phyloP scores from a whole-genome alignment of 1,284 basidiomycete genomes.

The Tranzscheliella williamsii region DNA sequence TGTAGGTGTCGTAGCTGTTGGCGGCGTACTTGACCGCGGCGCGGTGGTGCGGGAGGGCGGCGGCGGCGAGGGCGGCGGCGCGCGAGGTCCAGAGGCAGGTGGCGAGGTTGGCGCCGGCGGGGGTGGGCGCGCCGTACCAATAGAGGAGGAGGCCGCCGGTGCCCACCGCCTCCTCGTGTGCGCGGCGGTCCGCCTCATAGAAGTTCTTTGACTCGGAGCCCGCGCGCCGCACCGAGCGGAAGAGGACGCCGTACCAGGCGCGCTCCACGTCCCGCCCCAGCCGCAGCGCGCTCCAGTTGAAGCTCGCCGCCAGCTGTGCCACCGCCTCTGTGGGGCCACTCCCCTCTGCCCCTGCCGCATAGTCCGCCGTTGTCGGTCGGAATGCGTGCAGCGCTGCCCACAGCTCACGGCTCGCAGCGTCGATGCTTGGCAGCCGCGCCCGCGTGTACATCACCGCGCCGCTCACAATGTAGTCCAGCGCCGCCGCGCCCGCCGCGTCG shows the following conservation, averaged over 20 bases:
- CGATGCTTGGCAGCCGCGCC: conserved; percentile 35
- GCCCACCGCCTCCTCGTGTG: conserved; percentile 52
- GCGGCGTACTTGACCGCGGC: conserved; percentile 31
- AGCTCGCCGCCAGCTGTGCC: conserved; percentile 14
- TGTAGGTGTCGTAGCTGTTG: conserved; percentile 42
- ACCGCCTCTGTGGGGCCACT: conserved; percentile 1
- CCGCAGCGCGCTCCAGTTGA: conserved; percentile 43
- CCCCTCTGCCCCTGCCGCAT: conserved; percentile 19
- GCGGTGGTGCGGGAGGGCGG: conserved; percentile 32
- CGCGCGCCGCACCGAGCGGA: conserved; percentile 36
- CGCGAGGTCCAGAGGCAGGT: conserved; percentile 55
- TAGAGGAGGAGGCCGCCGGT: conserved; percentile 52
- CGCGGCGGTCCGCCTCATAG: conserved; percentile 47
- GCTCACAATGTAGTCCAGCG: conserved; percentile 14
- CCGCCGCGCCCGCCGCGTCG: background rate
- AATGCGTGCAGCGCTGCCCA: conserved; percentile 45
- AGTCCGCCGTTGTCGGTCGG: conserved; percentile 33
- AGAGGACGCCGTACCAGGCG: conserved; percentile 53
- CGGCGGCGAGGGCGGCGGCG: conserved; percentile 25
- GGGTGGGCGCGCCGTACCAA: conserved; percentile 50
- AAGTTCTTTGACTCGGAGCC: conserved; percentile 30
- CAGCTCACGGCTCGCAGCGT: conserved; percentile 23
- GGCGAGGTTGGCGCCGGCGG: conserved; percentile 44
- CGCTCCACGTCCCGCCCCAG: conserved; percentile 10
- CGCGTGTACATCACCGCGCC: conserved; percentile 39